Base-by-base conservation (phyloP, 768 basidiomycete genomes). In the Gelatoporia subvermispora region DNA sequence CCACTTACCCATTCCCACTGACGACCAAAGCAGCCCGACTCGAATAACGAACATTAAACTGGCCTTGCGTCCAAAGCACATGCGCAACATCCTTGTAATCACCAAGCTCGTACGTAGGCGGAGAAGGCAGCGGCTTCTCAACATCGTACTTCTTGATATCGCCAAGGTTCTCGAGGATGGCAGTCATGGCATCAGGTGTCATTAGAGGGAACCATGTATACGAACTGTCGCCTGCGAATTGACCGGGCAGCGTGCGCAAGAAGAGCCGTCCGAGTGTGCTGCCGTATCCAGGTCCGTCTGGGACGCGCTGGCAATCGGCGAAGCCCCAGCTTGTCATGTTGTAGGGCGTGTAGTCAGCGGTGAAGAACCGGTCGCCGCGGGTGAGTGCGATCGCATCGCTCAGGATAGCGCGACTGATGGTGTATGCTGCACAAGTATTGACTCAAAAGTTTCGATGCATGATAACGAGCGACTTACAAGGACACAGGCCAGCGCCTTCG, bases 161-260 rank as follows among this genome's bases (percentile, higher is more conserved):
- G 35, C 76, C 75, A 31, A 90, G 58, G 25, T 86, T 77, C 44
- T 61, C 71, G 47, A 91, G 67, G 60, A 82, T 63, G 1, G 58
- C 65, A 50, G 77, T 68, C 88, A 91, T 90, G 2, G 80, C 63
- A 0, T 73, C 69, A 3, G 89, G 90, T 0, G 84, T 86, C 81
- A 91, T 83, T 38, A 92, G 72, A n/a, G 90, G 86, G 82, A 91
- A 92, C 79, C 87, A 90, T 3, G 90, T 81, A 61, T 88, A 92
- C 41, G 79, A 68, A 50, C 84, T 87, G 62, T 85, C 81, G 49
- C 78, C 74, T 0, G 76, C 73, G 66, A 75, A 92, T 60, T 88
- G 68, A 42, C 80, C 66, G 1, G 90, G 88, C 1, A 92, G 74
- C 17, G 79, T 81, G 40, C 90, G 85, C 42, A 89, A 69, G 65